These are phyloP conservation scores for Orychophragmus violaceus DNA, from an alignment of 345 rosid species.

Conservation along the genomic window DNA sequence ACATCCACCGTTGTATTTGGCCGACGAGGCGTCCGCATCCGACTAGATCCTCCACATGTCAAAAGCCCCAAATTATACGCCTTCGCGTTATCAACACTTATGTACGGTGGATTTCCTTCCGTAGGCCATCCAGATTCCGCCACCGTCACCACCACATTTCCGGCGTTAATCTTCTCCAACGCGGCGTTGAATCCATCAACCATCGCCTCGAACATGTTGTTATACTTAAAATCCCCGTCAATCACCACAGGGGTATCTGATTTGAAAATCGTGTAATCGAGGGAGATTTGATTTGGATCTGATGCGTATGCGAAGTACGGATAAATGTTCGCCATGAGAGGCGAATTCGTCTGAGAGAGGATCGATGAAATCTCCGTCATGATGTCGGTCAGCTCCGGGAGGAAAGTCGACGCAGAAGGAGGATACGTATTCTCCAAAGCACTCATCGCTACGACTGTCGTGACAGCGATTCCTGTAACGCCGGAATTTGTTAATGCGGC, in stretches of 20 bases:
- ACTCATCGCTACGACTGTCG: constrained; percentile 14
- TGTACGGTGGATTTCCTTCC: background rate
- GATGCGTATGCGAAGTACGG: constrained; percentile 42
- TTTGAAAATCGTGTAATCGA: constrained; percentile 31
- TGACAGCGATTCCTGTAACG: constrained; percentile 18
- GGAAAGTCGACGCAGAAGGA: constrained; percentile 30
- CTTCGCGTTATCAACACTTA: constrained; percentile 11
- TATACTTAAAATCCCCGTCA: constrained; percentile 28
- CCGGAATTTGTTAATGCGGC: background rate
- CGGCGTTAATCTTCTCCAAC: constrained; percentile 10
- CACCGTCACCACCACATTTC: constrained; percentile 11
- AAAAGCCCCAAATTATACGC: constrained; percentile 7
- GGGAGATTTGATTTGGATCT: constrained; percentile 19
- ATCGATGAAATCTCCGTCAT: constrained; percentile 20
- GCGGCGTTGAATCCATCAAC: constrained; percentile 31
- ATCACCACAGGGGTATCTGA: background rate
- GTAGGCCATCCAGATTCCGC: constrained; percentile 25
- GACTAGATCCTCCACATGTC: background rate
- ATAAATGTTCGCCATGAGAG: constrained; percentile 33
- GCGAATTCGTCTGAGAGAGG: constrained; percentile 15
- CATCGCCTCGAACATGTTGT: constrained; percentile 35
- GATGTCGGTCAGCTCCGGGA: background rate
- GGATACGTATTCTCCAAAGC: constrained; percentile 30
- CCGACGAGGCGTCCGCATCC: constrained; percentile 26
- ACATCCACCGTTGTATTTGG: background rate